Base-by-base conservation (phyloP, 2,329 filamentous ascomycete genomes). In the Stylonectria norvegica region DNA sequence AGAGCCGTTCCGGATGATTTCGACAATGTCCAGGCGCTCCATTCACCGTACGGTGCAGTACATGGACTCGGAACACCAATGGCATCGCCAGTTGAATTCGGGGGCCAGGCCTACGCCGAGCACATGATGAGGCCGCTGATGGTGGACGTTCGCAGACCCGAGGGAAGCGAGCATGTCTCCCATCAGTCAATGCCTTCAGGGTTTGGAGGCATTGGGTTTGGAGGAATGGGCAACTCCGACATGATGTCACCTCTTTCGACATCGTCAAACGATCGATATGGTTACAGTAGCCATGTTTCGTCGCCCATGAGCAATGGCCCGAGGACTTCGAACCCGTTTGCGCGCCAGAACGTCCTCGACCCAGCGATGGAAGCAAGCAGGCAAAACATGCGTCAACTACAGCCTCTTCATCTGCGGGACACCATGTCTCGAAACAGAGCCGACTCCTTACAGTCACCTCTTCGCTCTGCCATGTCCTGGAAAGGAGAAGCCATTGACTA, bases 1-100 rank as follows among this genome's bases (percentile, higher is more conserved):
- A 73, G 81, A 40, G 81, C 82, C 4, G 78, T 86, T 4, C 82
- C 82, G 7, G 81, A 85, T 49, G 80, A 81, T 50, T 86, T 86
- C 47, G 81, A 85, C 60, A 85, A 82, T 50, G 72, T 85, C 3
- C 79, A 83, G 56, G 82, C 81, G 11, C 66, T 86, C 12, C 82
- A 85, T 58, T 83, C 79, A 15, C 79, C 79, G 4, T 84, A 84
- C 47, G 80, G 80, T 8, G 79, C 80, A 5, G 74, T 79, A 4
- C 74, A 77, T 50, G 70, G 69, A 17, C 58, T 79, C 10, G 71
- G 69, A 18, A 63, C 69, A 2, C 68, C 73, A 3, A 62, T 77
- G 28, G 59, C 71, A 1, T 70, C 75, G 16, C 67, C 73, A 1
- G 68, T 72, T 15, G 72, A 76, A 29, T 72, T 74, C 48, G 64